Evolutionary conservation across 1,284 basidiomycete genomes (phyloP).

Genomic region (Coniferiporia sulphurascens): DNA sequence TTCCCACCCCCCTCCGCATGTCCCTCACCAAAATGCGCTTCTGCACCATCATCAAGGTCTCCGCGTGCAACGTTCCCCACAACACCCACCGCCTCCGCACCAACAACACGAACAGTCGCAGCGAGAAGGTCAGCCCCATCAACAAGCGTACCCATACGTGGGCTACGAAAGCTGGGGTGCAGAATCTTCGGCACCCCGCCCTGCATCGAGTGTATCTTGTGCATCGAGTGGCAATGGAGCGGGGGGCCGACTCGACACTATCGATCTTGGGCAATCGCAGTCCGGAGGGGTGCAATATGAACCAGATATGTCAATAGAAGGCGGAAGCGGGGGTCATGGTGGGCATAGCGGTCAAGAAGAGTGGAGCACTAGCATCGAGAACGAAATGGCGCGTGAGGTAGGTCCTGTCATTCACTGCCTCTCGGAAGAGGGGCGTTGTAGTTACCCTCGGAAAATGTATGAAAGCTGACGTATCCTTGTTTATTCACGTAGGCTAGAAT

Average conservation of each 20-base stretch:
- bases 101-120: constrained; percentile 1
- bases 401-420: background rate
- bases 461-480: background rate
- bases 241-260: background rate
- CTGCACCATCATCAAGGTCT: background rate
- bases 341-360: background rate
- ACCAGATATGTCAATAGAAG: background rate
- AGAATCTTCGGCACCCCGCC: background rate
- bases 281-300: background rate
- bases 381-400: background rate
- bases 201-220: constrained; percentile 5
- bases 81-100: background rate
- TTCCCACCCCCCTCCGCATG: background rate
- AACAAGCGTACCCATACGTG: background rate
- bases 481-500: background rate
- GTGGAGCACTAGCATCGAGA: background rate
- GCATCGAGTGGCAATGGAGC: constrained; percentile 3
- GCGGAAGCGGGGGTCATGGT: constrained; percentile 1
- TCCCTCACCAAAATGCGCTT: background rate
- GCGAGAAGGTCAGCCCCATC: background rate
- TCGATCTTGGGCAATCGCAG: background rate
- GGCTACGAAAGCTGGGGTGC: background rate
- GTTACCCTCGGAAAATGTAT: background rate
- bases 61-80: constrained; percentile 1
- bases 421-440: too few species aligned